Evolutionary conservation across 2,329 filamentous ascomycete genomes (phyloP).

Genomic region (Didymellaceae sp.): DNA sequence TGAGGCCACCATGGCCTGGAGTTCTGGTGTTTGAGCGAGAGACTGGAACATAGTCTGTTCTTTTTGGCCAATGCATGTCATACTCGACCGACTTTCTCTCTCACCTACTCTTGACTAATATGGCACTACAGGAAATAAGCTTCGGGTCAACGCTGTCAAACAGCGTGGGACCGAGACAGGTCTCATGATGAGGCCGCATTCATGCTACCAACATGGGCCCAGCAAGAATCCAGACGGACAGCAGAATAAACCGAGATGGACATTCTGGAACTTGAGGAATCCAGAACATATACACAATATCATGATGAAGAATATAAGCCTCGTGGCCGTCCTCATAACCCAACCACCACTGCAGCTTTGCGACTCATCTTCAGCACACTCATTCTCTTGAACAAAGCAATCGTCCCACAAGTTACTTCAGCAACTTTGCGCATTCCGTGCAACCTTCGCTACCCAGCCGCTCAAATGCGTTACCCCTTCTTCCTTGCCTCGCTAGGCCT

Average conservation of each 20-base stretch:
- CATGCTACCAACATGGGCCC: constrained; percentile 24
- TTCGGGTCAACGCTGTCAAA: constrained; percentile 18
- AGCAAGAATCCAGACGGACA: constrained; percentile 27
- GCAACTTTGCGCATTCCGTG: constrained; percentile 30
- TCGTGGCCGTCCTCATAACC: constrained; percentile 19
- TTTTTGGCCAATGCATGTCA: constrained; percentile 24
- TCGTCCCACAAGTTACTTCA: constrained; percentile 16
- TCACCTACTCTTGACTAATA: constrained; percentile 2
- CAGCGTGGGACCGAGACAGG: constrained; percentile 31
- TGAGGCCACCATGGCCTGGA: constrained; percentile 33
- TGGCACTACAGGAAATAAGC: constrained; percentile 9
- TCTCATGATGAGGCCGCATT: constrained; percentile 32
- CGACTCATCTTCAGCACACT: constrained; percentile 20
- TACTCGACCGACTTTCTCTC: constrained; percentile 22
- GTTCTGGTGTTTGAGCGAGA: constrained; percentile 37
- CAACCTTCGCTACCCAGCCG: constrained; percentile 17
- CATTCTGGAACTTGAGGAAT: constrained; percentile 42
- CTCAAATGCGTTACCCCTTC: constrained; percentile 34
- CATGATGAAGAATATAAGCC: constrained; percentile 38
- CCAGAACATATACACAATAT: constrained; percentile 33
- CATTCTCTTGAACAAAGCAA: constrained; percentile 20
- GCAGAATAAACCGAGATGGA: constrained; percentile 31
- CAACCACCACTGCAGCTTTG: constrained; percentile 15
- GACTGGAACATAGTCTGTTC: constrained; percentile 32
- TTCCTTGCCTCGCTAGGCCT: constrained; percentile 44